phyloP scores from a whole-genome alignment of 495 filamentous ascomycete genomes.

The Podospora fimiseda region DNA sequence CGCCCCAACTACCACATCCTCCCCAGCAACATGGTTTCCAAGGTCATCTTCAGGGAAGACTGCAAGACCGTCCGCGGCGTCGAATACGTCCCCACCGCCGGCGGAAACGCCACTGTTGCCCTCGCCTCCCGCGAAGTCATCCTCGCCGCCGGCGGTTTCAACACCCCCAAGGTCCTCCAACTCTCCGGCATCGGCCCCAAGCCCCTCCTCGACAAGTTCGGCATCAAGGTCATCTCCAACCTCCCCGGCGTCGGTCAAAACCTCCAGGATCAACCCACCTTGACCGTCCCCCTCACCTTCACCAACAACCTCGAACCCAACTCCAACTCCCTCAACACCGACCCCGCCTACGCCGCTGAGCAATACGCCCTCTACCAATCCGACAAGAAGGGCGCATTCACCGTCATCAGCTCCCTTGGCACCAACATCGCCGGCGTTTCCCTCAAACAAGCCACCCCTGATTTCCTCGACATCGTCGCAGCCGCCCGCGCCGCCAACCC shows the following conservation, averaged over 20 bases:
- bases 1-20: conserved; percentile 42
- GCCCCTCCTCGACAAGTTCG: conserved; percentile 55
- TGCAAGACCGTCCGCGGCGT: conserved; percentile 28
- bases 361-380: conserved; percentile 38
- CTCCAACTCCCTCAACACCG: conserved; percentile 25
- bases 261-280: conserved; percentile 42
- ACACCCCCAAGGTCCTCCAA: conserved; percentile 55
- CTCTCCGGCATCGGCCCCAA: conserved; percentile 69
- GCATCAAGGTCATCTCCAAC: conserved; percentile 62
- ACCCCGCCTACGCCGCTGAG: conserved; percentile 39
- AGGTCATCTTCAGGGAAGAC: conserved; percentile 33
- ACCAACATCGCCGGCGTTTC: conserved; percentile 33
- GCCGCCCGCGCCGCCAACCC: conserved; percentile 26
- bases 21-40: conserved; percentile 39
- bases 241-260: conserved; percentile 74
- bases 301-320: conserved; percentile 25
- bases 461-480: conserved; percentile 25
- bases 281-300: conserved; percentile 23
- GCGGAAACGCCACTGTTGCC: conserved; percentile 14
- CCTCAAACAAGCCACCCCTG: conserved; percentile 24
- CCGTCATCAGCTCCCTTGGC: conserved; percentile 26
- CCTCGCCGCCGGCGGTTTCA: conserved; percentile 50
- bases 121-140: conserved; percentile 48
- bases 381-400: conserved; percentile 25
- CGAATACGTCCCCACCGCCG: conserved; percentile 19